These are phyloP conservation scores for Eleusine coracana DNA, from an alignment of 176 grass and related monocot species.

Conservation along the genomic window DNA sequence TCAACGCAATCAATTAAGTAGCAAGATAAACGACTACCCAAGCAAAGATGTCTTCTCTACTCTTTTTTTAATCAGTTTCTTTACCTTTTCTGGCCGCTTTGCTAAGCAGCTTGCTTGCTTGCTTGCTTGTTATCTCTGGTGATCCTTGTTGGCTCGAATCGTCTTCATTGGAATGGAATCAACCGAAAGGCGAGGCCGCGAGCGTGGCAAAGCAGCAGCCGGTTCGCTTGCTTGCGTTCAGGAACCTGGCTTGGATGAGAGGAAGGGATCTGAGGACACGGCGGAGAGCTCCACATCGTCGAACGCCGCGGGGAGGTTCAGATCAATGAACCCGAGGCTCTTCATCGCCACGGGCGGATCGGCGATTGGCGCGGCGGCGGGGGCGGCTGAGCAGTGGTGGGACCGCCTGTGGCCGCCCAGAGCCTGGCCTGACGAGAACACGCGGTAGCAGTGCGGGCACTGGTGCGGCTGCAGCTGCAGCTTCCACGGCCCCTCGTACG, in stretches of 20 bases:
- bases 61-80: slow-evolving; percentile 15
- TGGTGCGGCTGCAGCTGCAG: slow-evolving; percentile 34
- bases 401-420: slow-evolving; percentile 80
- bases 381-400: slow-evolving; percentile 40
- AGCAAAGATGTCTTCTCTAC: slow-evolving; percentile 34
- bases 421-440: slow-evolving; percentile 74
- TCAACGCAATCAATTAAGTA: slow-evolving; percentile 34
- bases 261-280: slow-evolving; percentile 61
- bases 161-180: slow-evolving; percentile 26
- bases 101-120: slow-evolving; percentile 22
- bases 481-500: slow-evolving; percentile 22
- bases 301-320: slow-evolving; percentile 53
- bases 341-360: slow-evolving; percentile 15
- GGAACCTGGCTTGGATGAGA: slow-evolving; percentile 35
- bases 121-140: neutral
- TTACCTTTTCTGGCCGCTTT: slow-evolving; percentile 39
- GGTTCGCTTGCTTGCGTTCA: slow-evolving; percentile 53
- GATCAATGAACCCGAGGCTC: slow-evolving; percentile 55
- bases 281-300: slow-evolving; percentile 64
- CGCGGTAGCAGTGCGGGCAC: slow-evolving; percentile 63
- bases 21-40: slow-evolving; percentile 16
- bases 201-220: slow-evolving; percentile 18
- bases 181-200: slow-evolving; percentile 18
- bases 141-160: slow-evolving; percentile 23
- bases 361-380: slow-evolving; percentile 11